phyloP scores from a whole-genome alignment of 192 early-diverging fungal genomes.

The Mortierella claussenii region DNA sequence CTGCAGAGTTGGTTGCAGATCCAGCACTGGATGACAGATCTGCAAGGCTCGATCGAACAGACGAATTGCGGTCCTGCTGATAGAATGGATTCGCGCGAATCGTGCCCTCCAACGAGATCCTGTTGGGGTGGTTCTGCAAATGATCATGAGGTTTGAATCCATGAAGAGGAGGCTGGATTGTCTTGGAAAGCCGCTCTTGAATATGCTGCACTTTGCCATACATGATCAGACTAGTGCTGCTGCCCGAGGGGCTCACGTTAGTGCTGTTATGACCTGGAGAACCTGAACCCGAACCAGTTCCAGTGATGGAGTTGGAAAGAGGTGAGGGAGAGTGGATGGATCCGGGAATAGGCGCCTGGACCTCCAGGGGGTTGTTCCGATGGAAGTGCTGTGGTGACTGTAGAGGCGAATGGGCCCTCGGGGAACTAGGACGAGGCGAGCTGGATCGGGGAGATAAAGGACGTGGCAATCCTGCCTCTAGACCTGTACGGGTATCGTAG shows the following conservation, averaged over 20 bases:
- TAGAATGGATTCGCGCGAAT: conserved; percentile 53
- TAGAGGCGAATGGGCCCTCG: conserved; percentile 19
- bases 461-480: conserved; percentile 37
- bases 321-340: conserved; percentile 34
- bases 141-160: conserved; percentile 50
- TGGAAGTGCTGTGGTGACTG: conserved; percentile 15
- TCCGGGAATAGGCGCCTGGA: conserved; percentile 7
- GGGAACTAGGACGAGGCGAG: conserved; percentile 36
- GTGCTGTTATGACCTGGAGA: too few relatives aligned
- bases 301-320: conserved; percentile 30
- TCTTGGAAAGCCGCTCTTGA: conserved; percentile 36
- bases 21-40: conserved; percentile 25
- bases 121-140: conserved; percentile 38
- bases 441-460: conserved; percentile 27
- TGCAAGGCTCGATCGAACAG: conserved; percentile 46
- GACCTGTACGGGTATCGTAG: conserved; percentile 25
- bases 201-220: conserved; percentile 36
- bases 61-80: conserved; percentile 46
- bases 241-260: conserved; percentile 30
- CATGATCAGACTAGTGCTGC: conserved; percentile 41
- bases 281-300: not conserved
- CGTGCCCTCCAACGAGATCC: conserved; percentile 49
- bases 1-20: conserved; percentile 6
- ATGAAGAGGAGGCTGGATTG: conserved; percentile 14
- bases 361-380: conserved; percentile 21